Percentiles rank a stretch among this genome's conserved stretches.
These are phyloP conservation scores for Agrostemma githago DNA, from an alignment of 148 eudicot genomes.

Conservation along the genomic window DNA sequence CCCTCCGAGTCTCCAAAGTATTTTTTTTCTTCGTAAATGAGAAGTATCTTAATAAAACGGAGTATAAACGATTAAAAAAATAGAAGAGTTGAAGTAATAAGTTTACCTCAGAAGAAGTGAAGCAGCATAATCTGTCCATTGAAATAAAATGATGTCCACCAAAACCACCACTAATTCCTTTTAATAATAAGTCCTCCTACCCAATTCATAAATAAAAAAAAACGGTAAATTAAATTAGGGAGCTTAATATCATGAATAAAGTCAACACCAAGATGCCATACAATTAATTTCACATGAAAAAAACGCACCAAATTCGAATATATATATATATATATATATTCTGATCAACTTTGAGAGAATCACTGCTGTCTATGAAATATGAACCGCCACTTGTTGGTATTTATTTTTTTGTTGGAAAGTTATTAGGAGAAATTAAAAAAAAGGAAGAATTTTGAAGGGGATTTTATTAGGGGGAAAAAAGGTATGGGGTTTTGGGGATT, in stretches of 20 bases:
- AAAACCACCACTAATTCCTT: background rate
- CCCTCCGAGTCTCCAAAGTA: background rate
- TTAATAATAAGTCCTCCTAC: background rate
- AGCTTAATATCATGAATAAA: background rate
- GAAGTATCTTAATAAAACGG: background rate
- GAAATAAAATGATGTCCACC: constrained; percentile 4
- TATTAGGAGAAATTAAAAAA: background rate
- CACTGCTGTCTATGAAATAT: too few species aligned
- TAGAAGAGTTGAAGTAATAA: background rate
- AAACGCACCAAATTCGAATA: too few species aligned
- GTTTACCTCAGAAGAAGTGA: constrained; percentile 29
- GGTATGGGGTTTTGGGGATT: background rate
- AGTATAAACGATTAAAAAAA: background rate
- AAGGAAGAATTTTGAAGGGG: constrained; percentile 3
- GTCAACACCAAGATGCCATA: constrained; percentile 11
- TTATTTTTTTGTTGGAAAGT: background rate
- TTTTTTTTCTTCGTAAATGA: too few species aligned
- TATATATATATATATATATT: too few species aligned
- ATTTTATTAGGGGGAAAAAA: too few species aligned
- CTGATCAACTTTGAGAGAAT: too few species aligned
- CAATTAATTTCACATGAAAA: too few species aligned
- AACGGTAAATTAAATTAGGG: background rate
- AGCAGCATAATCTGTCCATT: constrained; percentile 32
- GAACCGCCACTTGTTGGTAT: too few species aligned
- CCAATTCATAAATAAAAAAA: background rate